Conservation (phyloP, 352 stramenopile genomes). For the Globisporangium nodosum region DNA sequence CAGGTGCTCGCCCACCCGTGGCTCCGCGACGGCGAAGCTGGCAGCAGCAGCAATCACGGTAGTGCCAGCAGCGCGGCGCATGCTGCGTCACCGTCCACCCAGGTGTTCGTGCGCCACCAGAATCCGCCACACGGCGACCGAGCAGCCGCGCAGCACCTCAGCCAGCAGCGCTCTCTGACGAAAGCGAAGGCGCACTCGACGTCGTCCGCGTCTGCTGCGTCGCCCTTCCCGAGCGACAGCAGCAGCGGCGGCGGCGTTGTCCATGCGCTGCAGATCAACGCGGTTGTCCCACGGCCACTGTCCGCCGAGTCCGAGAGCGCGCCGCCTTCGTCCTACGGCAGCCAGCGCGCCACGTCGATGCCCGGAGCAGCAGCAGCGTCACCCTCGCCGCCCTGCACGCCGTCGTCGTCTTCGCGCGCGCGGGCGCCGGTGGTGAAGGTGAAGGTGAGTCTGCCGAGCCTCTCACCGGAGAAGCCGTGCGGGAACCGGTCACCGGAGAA, state of each 20-base stretch:
- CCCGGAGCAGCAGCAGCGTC: background rate
- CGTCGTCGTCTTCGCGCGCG: slow-evolving; percentile 1
- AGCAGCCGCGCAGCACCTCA: background rate
- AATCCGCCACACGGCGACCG: background rate
- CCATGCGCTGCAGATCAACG: background rate
- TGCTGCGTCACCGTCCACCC: background rate
- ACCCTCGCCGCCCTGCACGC: background rate
- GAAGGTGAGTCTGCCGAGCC: slow-evolving; percentile 44
- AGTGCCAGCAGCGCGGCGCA: background rate
- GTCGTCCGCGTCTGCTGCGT: slow-evolving; percentile 1
- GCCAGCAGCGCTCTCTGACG: background rate
- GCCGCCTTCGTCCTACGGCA: background rate
- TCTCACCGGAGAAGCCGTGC: slow-evolving; percentile 47
- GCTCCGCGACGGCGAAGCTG: slow-evolving; percentile 17
- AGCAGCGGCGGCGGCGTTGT: background rate
- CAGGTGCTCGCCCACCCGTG: slow-evolving; percentile 48
- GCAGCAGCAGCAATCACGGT: background rate
- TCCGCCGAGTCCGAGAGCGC: slow-evolving; percentile 10
- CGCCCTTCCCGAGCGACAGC: slow-evolving; percentile 2
- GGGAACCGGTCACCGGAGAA: slow-evolving; percentile 34
- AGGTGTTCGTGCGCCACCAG: slow-evolving; percentile 6
- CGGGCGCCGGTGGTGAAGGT: slow-evolving; percentile 7
- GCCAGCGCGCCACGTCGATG: background rate
- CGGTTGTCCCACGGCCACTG: slow-evolving; percentile 4
- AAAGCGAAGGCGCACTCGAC: slow-evolving; percentile 14